Percentiles rank a stretch among this genome's conserved stretches.
Conservation (phyloP, 2,329 filamentous ascomycete species). For the Colletotrichum tanaceti region DNA sequence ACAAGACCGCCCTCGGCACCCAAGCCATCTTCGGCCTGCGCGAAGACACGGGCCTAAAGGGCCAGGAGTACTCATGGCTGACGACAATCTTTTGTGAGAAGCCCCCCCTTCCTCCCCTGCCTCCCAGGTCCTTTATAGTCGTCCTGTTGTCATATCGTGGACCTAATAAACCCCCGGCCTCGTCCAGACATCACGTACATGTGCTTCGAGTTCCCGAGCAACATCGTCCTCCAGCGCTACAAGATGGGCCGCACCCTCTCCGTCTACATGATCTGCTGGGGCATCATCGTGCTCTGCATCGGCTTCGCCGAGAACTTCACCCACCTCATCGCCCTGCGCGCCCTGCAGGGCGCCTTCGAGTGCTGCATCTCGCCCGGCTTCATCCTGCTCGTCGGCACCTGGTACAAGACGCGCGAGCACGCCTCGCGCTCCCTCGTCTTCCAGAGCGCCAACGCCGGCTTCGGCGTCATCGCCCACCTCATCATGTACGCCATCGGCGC, state of each 20-base stretch:
- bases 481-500: conserved; percentile 53
- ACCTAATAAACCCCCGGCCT: conserved; percentile 4
- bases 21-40: conserved; percentile 54
- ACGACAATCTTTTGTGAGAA: conserved; percentile 51
- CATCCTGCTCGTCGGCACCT: conserved; percentile 52
- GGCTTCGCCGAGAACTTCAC: conserved; percentile 53
- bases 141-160: neutral
- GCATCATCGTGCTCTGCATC: conserved; percentile 51
- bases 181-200: conserved; percentile 47
- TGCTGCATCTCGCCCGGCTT: conserved; percentile 55
- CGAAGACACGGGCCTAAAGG: conserved; percentile 45
- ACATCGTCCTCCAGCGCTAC: conserved; percentile 50
- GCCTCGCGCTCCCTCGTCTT: conserved; percentile 32
- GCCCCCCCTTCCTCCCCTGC: neutral
- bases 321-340: conserved; percentile 51
- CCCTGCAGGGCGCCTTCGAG: conserved; percentile 53
- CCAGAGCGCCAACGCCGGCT: conserved; percentile 47
- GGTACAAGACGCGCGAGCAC: conserved; percentile 54
- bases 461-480: conserved; percentile 51
- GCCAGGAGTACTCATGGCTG: conserved; percentile 45
- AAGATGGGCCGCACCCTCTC: conserved; percentile 37
- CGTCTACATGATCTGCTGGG: conserved; percentile 44
- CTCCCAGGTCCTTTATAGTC: no score
- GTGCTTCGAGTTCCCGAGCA: conserved; percentile 49
- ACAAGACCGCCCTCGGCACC: conserved; percentile 57